phyloP scores from a whole-genome alignment of 2,329 filamentous ascomycete species.

The Diplodia sapinea region DNA sequence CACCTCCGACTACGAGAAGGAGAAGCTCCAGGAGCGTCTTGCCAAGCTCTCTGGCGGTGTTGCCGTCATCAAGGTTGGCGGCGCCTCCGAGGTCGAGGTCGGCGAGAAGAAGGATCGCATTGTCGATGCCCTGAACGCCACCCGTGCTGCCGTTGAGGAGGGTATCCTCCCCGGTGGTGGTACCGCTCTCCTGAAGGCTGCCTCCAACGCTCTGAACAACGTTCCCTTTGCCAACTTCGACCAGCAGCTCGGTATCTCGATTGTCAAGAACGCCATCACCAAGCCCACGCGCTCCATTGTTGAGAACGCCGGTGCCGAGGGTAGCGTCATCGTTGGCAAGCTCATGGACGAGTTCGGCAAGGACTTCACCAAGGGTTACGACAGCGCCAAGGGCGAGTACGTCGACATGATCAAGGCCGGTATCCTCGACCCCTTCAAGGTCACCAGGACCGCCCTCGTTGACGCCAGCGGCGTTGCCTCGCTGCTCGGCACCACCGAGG shows the following conservation, averaged over 20 bases:
- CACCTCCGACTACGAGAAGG: constrained; percentile 99
- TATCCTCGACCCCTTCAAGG: constrained; percentile 99
- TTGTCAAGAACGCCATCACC: constrained; percentile 98
- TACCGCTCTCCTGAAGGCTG: constrained; percentile 96
- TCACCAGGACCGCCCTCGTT: constrained; percentile 92
- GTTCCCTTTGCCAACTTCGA: constrained; percentile 96
- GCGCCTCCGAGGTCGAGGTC: constrained; percentile 96
- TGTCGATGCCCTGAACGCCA: constrained; percentile 97
- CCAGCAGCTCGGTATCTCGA: constrained; percentile 96
- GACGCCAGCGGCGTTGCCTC: constrained; percentile 97
- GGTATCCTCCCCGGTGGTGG: constrained; percentile 98
- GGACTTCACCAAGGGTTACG: constrained; percentile 98
- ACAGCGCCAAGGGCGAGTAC: constrained; percentile 96
- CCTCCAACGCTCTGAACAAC: constrained; percentile 80
- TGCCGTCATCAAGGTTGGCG: constrained; percentile 98
- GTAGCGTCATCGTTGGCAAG: constrained; percentile 96
- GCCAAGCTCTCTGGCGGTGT: constrained; percentile 99
- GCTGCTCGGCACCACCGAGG: constrained; percentile 95
- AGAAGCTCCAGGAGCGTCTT: constrained; percentile 99
- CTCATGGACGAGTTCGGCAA: constrained; percentile 88
- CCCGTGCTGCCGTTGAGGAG: constrained; percentile 96
- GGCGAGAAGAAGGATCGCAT: constrained; percentile 99
- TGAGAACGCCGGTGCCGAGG: constrained; percentile 96
- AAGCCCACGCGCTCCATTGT: constrained; percentile 93
- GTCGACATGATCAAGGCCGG: constrained; percentile 97